Evolutionary conservation across 2,329 filamentous ascomycete species (phyloP).

Genomic region (Scopulariopsis brevicaulis): DNA sequence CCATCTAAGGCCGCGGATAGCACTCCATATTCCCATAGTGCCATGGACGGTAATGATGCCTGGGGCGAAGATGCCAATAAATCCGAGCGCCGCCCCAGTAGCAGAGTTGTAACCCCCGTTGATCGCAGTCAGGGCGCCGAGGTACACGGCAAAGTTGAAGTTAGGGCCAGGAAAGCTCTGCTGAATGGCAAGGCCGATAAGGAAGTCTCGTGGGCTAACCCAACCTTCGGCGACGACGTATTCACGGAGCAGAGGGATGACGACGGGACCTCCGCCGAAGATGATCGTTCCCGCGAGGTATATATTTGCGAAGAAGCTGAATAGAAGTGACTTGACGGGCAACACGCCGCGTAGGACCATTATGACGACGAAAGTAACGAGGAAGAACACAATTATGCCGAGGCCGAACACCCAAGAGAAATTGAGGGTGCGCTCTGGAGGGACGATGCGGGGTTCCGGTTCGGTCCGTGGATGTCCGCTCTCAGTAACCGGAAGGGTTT

Average conservation of each 20-base stretch:
- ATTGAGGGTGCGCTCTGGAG: slow-evolving; percentile 18
- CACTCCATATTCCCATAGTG: slow-evolving; percentile 43
- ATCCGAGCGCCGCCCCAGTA: slow-evolving; percentile 26
- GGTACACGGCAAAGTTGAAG: slow-evolving; percentile 42
- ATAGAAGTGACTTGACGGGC: slow-evolving; percentile 28
- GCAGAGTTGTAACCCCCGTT: slow-evolving; percentile 21
- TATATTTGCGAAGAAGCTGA: slow-evolving; percentile 59
- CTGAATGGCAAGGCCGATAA: slow-evolving; percentile 60
- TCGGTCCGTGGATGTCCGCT: slow-evolving; percentile 10
- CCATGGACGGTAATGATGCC: slow-evolving; percentile 36
- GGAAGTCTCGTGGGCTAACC: slow-evolving; percentile 59
- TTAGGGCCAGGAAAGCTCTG: slow-evolving; percentile 51
- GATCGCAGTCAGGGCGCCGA: slow-evolving; percentile 35
- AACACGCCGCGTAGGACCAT: slow-evolving; percentile 37
- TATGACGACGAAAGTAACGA: slow-evolving; percentile 42
- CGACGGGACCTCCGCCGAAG: slow-evolving; percentile 53
- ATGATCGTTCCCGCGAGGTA: slow-evolving; percentile 63
- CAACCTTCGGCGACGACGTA: slow-evolving; percentile 57
- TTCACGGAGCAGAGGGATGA: slow-evolving; percentile 50
- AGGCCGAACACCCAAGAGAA: slow-evolving; percentile 33
- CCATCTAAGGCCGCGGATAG: slow-evolving; percentile 29
- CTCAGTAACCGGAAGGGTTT: slow-evolving; percentile 3
- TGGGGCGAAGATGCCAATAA: slow-evolving; percentile 39
- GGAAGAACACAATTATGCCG: slow-evolving; percentile 32
- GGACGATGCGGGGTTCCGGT: slow-evolving; percentile 13